Evolutionary conservation across 768 basidiomycete species (phyloP).

Genomic region (Peribolospora kevripleyi): DNA sequence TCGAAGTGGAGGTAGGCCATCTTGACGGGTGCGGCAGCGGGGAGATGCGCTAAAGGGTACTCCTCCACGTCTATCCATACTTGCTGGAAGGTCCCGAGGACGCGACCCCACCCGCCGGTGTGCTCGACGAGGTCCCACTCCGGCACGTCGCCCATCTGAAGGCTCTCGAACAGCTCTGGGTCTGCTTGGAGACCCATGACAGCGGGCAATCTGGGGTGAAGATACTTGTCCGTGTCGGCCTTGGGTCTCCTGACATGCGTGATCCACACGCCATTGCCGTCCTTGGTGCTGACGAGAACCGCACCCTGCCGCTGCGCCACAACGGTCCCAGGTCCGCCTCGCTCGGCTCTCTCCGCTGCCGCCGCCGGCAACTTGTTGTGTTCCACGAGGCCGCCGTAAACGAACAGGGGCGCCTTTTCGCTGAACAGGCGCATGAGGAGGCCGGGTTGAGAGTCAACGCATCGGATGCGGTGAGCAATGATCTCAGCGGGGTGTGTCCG

Average conservation of each 20-base stretch:
- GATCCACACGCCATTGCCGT: constrained; percentile 12
- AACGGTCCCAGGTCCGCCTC: constrained; percentile 10
- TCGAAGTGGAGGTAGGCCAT: constrained; percentile 15
- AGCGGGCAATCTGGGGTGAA: constrained; percentile 15
- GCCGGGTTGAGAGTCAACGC: constrained; percentile 16
- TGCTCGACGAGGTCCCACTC: too few relatives aligned
- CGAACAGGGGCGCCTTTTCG: constrained; percentile 11
- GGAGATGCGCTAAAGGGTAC: too few relatives aligned
- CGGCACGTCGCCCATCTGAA: constrained; percentile 6
- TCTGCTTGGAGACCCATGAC: constrained; percentile 6
- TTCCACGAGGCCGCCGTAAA: constrained; percentile 15
- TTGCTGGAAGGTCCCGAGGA: constrained; percentile 13
- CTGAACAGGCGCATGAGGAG: constrained; percentile 9
- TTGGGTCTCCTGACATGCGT: constrained; percentile 16
- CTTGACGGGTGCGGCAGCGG: neutral
- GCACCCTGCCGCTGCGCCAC: constrained; percentile 14
- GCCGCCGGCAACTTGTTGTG: neutral
- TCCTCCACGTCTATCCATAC: constrained; percentile 10
- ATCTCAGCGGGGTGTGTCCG: constrained; percentile 11
- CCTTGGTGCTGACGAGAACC: constrained; percentile 14
- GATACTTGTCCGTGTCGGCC: constrained; percentile 7
- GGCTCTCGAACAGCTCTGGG: neutral
- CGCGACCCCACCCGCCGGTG: too few relatives aligned
- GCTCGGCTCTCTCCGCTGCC: neutral
- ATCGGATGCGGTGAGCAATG: constrained; percentile 9